Evolutionary conservation across 2,329 filamentous ascomycete genomes (phyloP), one percentile per base, ranked within the genome.

Genomic region (Volutella citrinella): DNA sequence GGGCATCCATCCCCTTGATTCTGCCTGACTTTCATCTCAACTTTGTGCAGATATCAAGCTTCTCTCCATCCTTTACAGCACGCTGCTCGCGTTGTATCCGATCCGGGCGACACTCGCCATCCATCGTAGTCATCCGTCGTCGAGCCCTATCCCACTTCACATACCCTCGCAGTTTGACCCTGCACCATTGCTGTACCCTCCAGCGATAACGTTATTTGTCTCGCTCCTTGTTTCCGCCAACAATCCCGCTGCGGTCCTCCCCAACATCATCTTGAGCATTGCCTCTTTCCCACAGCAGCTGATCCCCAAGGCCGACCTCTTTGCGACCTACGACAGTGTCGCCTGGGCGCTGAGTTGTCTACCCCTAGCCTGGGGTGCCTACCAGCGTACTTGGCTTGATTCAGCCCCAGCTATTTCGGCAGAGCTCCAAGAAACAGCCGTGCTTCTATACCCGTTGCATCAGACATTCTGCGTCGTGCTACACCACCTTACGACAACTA

Each of bases 111-210:
- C 63, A 13, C 75, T 75, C 69, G 62, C 66, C 3, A 67, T 70
- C 36, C 56, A 55, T 14, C 60, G 63, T 16, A 57, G 61, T 13
- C 56, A 45, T 5, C 60, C 69, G 4, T 59, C 60, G n/a, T 59
- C 60, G n/a, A 59, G 44, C 18, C 49, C 44, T 38, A 46, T 69
- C 19, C 64, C 68, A 2, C 51, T 82, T 21, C 56, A 56, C 19
- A 68, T 95, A 22, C 88, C 89, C 1, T 66, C 79, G 5, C 73
- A 77, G n/a, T 95, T 96, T 61, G 91, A 97, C 54, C 90, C 89
- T 4, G 91, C 91, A 7, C 87, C 90, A 10, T 71, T 95, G n/a
- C 63, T 96, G 37, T 97, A 96, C 56, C 91, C 91, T 13, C 75
- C 84, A 6, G 63, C 82, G 4, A 71, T 95, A 19, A 87, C 90